These are phyloP conservation scores for Lyophyllum atratum DNA, from an alignment of 768 basidiomycete genomes.

Conservation along the genomic window DNA sequence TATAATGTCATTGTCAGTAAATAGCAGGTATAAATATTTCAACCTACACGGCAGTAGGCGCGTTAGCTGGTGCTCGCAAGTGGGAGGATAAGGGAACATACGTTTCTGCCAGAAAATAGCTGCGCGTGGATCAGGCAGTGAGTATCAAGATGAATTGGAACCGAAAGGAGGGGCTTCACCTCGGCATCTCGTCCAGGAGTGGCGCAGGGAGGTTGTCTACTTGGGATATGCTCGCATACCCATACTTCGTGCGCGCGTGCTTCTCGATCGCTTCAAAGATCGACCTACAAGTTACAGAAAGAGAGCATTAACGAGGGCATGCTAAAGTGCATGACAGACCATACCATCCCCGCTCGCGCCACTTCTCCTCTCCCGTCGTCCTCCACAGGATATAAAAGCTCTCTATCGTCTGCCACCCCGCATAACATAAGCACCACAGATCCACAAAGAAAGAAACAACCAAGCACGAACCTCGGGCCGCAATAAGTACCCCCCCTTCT, in stretches of 20 bases:
- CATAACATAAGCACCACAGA: not conserved
- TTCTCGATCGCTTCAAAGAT: slow-evolving; percentile 51
- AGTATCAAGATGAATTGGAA: not conserved
- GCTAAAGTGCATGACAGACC: slow-evolving; percentile 11
- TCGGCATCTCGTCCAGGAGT: slow-evolving; percentile 53
- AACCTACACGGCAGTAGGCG: slow-evolving; percentile 35
- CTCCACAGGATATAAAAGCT: slow-evolving; percentile 56
- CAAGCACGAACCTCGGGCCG: slow-evolving; percentile 48
- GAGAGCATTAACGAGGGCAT: not conserved
- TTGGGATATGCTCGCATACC: slow-evolving; percentile 44
- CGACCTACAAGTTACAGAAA: slow-evolving; percentile 21
- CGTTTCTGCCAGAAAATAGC: slow-evolving; percentile 50
- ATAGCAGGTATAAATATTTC: slow-evolving; percentile 73
- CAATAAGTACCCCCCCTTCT: slow-evolving; percentile 38
- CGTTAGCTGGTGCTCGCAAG: not conserved
- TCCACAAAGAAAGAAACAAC: not conserved
- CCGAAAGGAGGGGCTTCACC: slow-evolving; percentile 31
- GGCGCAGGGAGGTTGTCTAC: slow-evolving; percentile 34
- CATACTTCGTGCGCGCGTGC: slow-evolving; percentile 42
- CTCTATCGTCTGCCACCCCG: slow-evolving; percentile 44
- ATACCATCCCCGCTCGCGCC: slow-evolving; percentile 56
- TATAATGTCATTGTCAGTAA: slow-evolving; percentile 61
- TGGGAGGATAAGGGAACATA: slow-evolving; percentile 16
- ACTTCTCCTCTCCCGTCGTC: slow-evolving; percentile 48
- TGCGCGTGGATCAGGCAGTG: slow-evolving; percentile 10